Base-by-base conservation (phyloP, 1,139 yeast species). In the Nakaseomyces sp. region DNA sequence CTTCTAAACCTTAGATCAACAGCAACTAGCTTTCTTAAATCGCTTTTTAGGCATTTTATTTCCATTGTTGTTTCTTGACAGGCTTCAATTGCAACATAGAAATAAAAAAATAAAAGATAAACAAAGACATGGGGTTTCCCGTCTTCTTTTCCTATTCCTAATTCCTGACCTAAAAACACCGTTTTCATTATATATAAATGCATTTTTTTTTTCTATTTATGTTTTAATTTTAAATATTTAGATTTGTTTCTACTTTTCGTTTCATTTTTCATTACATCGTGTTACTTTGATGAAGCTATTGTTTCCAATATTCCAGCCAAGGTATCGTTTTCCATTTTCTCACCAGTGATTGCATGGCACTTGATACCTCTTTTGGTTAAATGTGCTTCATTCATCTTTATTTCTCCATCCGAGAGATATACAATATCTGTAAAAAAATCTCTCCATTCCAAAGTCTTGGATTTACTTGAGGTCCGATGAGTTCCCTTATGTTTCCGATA, bases 371-470 rank as follows among this genome's bases (percentile, higher is more conserved):
- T 60, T 2, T 45, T 41, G 37, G 64, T 64, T 26, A 81, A 64
- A 1, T 50, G 50, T 0, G 55, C 57, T 3, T 53, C 52, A 48
- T 78, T 76, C n/a, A 80, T 79, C 5, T 51, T 51, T 22, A 81
- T 66, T 37, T 77, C 61, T 54, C 71, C 61, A 30, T 69, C 59
- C 19, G 68, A 66, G 63, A 79, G 64, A 56, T 74, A 76, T 17
- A 80, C 60, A 45, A 81, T 57, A 61, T 80, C 85, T 1, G 83
- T 76, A 5, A 81, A 68, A 46, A 75, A 72, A 17, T 69, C 61
- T 32, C 53, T 58, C 72, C 79, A 71, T 1, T 42, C 37, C 1
- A 47, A 22, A 12, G 43, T 45, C 17, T 48, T 49, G 8, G 38
- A 30, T 16, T 45, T 38, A 32, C 45, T 15, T 28, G 19, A 4